Conservation (phyloP, 2,329 filamentous ascomycete genomes). For the Verticillium zaregamsianum region DNA sequence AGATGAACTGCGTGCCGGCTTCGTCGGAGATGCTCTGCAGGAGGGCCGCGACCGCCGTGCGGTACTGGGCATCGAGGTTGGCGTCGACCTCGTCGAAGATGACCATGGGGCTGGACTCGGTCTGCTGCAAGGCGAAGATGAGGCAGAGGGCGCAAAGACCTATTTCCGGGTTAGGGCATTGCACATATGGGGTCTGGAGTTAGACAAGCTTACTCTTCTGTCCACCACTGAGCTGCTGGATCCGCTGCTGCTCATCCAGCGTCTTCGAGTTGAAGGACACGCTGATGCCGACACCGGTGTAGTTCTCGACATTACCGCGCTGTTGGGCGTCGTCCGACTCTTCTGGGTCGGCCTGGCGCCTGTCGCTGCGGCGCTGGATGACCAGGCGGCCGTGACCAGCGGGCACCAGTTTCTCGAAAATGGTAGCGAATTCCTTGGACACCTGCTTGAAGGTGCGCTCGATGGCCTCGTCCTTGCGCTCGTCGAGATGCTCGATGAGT, state of each 20-base stretch:
- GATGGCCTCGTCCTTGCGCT: conserved; percentile 95
- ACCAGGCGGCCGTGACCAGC: conserved; percentile 87
- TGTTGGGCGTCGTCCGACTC: conserved; percentile 67
- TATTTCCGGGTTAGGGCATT: conserved; percentile 28
- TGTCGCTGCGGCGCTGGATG: conserved; percentile 86
- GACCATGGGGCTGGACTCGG: conserved; percentile 96
- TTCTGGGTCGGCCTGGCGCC: conserved; percentile 48
- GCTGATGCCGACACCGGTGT: conserved; percentile 91
- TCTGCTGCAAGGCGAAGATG: conserved; percentile 98
- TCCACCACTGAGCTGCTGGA: conserved; percentile 93
- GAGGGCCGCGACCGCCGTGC: conserved; percentile 89
- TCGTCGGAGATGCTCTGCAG: conserved; percentile 72
- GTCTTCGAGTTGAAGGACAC: conserved; percentile 99
- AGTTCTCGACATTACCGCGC: conserved; percentile 80
- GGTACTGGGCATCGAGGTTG: conserved; percentile 96
- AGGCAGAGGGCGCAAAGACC: conserved; percentile 94
- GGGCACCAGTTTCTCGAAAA: conserved; percentile 93
- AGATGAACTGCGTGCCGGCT: conserved; percentile 80
- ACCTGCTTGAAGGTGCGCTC: conserved; percentile 99
- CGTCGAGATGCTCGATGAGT: conserved; percentile 86
- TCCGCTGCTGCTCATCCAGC: conserved; percentile 90
- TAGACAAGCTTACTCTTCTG: conserved; percentile 75
- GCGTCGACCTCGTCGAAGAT: conserved; percentile 99
- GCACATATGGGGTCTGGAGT: not conserved
- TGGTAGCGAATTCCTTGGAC: conserved; percentile 83